Percentiles rank a stretch among this genome's conserved stretches.
Evolutionary conservation across 23 red algal genomes (phyloP).

Genomic region (Agarophyton chilense): DNA sequence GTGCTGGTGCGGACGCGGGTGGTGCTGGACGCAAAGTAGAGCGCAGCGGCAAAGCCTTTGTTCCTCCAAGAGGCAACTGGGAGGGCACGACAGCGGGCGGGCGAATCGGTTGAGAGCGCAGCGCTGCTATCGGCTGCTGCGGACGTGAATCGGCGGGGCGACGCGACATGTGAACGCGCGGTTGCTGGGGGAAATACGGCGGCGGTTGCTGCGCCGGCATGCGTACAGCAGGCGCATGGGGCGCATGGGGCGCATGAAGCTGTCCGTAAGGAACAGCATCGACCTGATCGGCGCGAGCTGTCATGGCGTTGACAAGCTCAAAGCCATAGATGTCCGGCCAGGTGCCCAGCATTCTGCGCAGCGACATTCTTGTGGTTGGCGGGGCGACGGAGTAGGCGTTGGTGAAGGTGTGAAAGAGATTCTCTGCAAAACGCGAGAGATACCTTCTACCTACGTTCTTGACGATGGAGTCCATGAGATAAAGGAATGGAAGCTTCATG

Average conservation of each 20-base stretch:
- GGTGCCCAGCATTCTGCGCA: conserved; percentile 73
- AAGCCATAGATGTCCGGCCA: conserved; percentile 78
- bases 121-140: neutral
- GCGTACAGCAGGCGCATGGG: neutral
- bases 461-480: conserved; percentile 87
- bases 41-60: neutral
- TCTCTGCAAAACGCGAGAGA: conserved; percentile 44
- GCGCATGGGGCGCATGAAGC: neutral
- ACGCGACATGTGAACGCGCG: neutral
- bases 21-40: neutral
- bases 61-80: neutral
- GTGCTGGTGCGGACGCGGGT: neutral
- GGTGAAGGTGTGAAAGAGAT: conserved; percentile 67
- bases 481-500: conserved; percentile 82
- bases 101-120: neutral
- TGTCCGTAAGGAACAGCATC: conserved; percentile 5
- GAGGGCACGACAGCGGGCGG: neutral
- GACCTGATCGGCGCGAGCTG: conserved; percentile 1
- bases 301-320: conserved; percentile 57
- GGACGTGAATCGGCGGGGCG: neutral
- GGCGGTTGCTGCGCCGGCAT: neutral
- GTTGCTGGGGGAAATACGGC: neutral
- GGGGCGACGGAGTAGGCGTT: conserved; percentile 39
- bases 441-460: conserved; percentile 86
- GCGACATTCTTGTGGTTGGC: conserved; percentile 36